These are phyloP conservation scores for Raphanus sativus DNA, from an alignment of 345 rosid genomes.

Conservation along the genomic window DNA sequence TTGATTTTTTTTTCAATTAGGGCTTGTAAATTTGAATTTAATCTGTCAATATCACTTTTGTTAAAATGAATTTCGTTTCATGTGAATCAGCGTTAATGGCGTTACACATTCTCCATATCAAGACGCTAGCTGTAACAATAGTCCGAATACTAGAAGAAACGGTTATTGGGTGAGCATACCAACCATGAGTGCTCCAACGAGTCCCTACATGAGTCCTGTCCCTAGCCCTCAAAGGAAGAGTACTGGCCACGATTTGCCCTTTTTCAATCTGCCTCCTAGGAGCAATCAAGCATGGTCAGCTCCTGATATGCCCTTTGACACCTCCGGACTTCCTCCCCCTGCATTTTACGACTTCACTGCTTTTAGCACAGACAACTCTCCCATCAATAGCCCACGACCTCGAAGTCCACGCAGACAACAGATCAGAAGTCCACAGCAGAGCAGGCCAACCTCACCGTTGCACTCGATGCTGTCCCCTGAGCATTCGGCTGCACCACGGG, in stretches of 20 bases:
- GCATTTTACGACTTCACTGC: slow-evolving; percentile 50
- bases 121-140: slow-evolving; percentile 34
- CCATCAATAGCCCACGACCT: slow-evolving; percentile 66
- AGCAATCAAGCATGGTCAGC: slow-evolving; percentile 80
- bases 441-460: slow-evolving; percentile 50
- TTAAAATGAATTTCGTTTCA: no score
- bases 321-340: slow-evolving; percentile 58
- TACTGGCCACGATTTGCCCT: slow-evolving; percentile 43
- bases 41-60: no score
- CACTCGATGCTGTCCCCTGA: slow-evolving; percentile 47
- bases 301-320: slow-evolving; percentile 66
- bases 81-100: slow-evolving; percentile 30
- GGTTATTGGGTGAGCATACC: slow-evolving; percentile 52
- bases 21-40: no score
- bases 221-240: slow-evolving; percentile 56
- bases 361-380: slow-evolving; percentile 63
- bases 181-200: slow-evolving; percentile 64
- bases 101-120: slow-evolving; percentile 12
- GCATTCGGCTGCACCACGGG: slow-evolving; percentile 39
- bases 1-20: neutral
- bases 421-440: slow-evolving; percentile 47
- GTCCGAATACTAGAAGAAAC: slow-evolving; percentile 38
- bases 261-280: slow-evolving; percentile 43
- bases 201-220: slow-evolving; percentile 60
- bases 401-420: slow-evolving; percentile 53